phyloP scores from a whole-genome alignment of 2,329 filamentous ascomycete genomes.

The Talaromyces sp. region DNA sequence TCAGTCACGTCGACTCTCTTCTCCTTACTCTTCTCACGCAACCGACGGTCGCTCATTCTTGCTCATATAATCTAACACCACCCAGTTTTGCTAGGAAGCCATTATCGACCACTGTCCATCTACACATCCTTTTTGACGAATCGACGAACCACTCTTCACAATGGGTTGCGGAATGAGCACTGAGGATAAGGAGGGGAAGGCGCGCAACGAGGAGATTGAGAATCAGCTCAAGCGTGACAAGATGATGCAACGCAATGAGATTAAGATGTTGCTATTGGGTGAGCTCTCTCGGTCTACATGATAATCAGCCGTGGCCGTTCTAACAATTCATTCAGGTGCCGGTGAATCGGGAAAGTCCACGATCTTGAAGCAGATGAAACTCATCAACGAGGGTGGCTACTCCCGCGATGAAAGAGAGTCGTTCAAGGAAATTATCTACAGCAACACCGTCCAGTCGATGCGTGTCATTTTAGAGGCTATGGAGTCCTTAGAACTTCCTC shows the following conservation, averaged over 20 bases:
- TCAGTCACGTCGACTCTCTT: not conserved
- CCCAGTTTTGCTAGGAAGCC: slow-evolving; percentile 5
- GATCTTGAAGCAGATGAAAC: slow-evolving; percentile 96
- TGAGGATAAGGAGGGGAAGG: slow-evolving; percentile 99
- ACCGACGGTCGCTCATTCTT: not conserved
- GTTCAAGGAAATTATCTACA: slow-evolving; percentile 70
- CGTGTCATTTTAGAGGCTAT: slow-evolving; percentile 67
- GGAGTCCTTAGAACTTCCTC: slow-evolving; percentile 68
- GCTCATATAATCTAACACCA: not conserved
- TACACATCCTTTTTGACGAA: slow-evolving; percentile 12
- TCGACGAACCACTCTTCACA: slow-evolving; percentile 50
- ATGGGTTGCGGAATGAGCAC: slow-evolving; percentile 99
- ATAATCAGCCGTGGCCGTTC: not conserved
- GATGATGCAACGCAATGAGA: slow-evolving; percentile 98
- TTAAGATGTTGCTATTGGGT: slow-evolving; percentile 99
- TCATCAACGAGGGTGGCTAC: slow-evolving; percentile 98
- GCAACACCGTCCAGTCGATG: slow-evolving; percentile 68
- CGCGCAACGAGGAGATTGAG: slow-evolving; percentile 99
- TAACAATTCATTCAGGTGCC: slow-evolving; percentile 61
- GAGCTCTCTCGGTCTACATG: slow-evolving; percentile 31
- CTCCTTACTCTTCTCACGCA: not conserved
- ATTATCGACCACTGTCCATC: not conserved
- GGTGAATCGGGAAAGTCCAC: slow-evolving; percentile 97
- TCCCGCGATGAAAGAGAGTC: slow-evolving; percentile 78
- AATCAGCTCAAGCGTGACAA: slow-evolving; percentile 98